Evolutionary conservation across 805 yeast genomes (phyloP), one percentile per base, ranked within the genome.

Genomic region (Debaryomyces castellii): DNA sequence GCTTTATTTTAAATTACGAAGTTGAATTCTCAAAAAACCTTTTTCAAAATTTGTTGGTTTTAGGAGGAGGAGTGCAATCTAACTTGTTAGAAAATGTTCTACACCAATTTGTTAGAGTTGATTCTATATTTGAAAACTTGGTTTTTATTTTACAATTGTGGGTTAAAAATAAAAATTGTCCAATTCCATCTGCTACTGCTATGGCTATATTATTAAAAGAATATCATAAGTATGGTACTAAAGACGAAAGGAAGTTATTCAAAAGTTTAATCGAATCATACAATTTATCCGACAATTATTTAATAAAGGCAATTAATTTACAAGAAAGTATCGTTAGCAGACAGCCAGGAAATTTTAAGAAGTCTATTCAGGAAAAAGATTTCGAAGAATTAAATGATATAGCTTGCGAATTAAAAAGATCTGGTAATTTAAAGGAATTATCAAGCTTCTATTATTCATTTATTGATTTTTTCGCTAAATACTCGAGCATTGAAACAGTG

Each of bases 1-100:
- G 64, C 8, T 65, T 62, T 45, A 55, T 69, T 5, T 48, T 51
- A 34, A 66, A 60, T 50, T 70, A 63, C 48, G 73, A 71, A 28
- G 60, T 67, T 3, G 68, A 62, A 27, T 53, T 51, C 18, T 58
- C 70, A 32, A 66, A 62, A 47, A 44, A 45, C 4, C 39, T 66
- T 7, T 58, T 67, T 27, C 53, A 55, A 9, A 60, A 54, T 44
- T 38, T 67, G 5, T 46, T 58, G n/a, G 51, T 52, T 9, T 51
- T 54, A 51, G 50, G 53, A 10, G 53, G 51, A 21, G 60, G 52
- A 5, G 45, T 69, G 16, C 59, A 62, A 9, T 53, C 59, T 4
- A 22, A 50, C 1, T 49, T 71, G 5, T 47, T 72, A 3, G 65
- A 70, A 11, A 48, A 63, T 2, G 52, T 64, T 6, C 43, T 69